These are phyloP conservation scores for Kalanchoe fedtschenkoi DNA, from an alignment of 164 flowering plant species.

Conservation along the genomic window DNA sequence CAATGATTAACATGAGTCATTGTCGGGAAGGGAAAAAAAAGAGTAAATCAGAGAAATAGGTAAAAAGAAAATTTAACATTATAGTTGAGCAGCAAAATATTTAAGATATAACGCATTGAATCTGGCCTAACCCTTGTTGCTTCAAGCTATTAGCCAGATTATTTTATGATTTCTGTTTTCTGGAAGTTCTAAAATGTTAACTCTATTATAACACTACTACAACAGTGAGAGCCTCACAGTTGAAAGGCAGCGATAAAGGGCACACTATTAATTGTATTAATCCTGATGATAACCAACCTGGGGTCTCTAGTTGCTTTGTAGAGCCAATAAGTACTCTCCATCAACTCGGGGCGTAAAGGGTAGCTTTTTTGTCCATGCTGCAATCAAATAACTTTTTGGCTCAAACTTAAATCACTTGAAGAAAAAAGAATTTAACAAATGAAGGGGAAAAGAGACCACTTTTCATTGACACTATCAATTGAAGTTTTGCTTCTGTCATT, in stretches of 20 bases:
- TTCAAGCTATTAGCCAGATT: not conserved
- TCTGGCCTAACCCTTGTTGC: not conserved
- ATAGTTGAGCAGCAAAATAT: not conserved
- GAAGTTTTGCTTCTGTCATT: too few relatives aligned
- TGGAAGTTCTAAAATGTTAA: not conserved
- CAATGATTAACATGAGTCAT: too few relatives aligned
- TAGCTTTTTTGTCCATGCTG: slow-evolving; percentile 96
- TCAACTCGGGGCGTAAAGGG: slow-evolving; percentile 91
- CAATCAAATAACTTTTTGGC: slow-evolving; percentile 8
- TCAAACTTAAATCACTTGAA: not conserved
- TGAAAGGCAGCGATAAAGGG: not conserved
- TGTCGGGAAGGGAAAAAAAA: too few relatives aligned
- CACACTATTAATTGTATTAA: not conserved
- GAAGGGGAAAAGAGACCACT: too few relatives aligned
- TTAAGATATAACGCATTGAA: not conserved
- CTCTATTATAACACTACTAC: too few relatives aligned
- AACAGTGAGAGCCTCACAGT: not conserved
- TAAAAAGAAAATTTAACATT: too few relatives aligned
- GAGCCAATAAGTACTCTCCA: slow-evolving; percentile 98
- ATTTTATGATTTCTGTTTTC: not conserved
- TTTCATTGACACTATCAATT: too few relatives aligned
- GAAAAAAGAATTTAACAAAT: not conserved
- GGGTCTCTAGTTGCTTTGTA: slow-evolving; percentile 96
- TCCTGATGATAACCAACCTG: slow-evolving; percentile 30
- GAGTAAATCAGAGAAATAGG: too few relatives aligned